Base-by-base conservation (phyloP, 768 basidiomycete genomes). In the Hygrophorus pudorinus region DNA sequence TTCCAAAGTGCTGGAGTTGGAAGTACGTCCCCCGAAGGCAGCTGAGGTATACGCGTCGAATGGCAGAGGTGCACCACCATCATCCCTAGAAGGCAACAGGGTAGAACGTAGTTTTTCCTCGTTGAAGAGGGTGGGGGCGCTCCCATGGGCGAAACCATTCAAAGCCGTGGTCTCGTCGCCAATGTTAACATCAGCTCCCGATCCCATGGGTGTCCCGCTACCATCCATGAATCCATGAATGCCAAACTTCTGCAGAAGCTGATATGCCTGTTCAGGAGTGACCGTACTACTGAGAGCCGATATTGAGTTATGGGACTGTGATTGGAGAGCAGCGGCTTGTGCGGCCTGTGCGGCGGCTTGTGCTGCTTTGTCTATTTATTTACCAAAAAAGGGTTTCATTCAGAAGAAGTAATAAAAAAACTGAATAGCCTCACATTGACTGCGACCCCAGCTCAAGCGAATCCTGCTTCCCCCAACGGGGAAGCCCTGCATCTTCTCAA, bases 401-500 rank as follows among this genome's bases (percentile, higher is more conserved):
- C 7, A 24, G 11, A 8, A 29, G 44, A 20, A 12, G 29, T 17
- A 8, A 32, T 37, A 16, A 24, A 43, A 9, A 31, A 42, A 34
- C 33, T 38, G 47, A 31, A 10, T 38, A 20, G 13, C 70, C 79
- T 35, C 46, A 90, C 88, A 90, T 75, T 93, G 90, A 63, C 85
- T 89, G 38, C 91, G 72, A 33, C 92, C 92, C 92, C 92, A 96
- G 56, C 86, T 89, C 50, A 94, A 64, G 29, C 92, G 75, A 51
- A 96, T 91, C 54, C 87, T 73, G 51, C 89, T 90, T 12, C 92
- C 92, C 28, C 88, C 90, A 51, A 96, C 82, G 3, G 90, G 89
- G 59, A 92, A 94, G 18, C 90, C 91, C 67, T 94, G 91, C 91
- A 94, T 92, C 64, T 88, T 90, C 64, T 91, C 86, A 48, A 96